Conservation (phyloP, 2,329 filamentous ascomycete species). For the Epicoccum sorghinum region DNA sequence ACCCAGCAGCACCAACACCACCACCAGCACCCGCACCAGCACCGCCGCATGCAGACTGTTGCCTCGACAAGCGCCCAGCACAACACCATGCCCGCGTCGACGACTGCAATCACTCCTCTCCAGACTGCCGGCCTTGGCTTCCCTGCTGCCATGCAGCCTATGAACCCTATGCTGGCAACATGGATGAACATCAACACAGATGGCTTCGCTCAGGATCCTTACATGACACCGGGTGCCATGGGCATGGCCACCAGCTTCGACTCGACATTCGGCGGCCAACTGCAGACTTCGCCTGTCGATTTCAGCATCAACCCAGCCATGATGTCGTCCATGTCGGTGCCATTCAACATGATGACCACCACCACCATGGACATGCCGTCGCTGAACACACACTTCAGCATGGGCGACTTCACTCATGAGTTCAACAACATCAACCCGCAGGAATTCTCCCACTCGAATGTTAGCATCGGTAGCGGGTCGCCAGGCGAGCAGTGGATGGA, state of each 20-base stretch:
- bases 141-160: slow-evolving; percentile 40
- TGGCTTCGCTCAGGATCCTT: slow-evolving; percentile 38
- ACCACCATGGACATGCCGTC: slow-evolving; percentile 52
- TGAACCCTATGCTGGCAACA: slow-evolving; percentile 46
- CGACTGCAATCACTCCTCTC: slow-evolving; percentile 42
- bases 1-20: not conserved
- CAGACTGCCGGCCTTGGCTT: slow-evolving; percentile 42
- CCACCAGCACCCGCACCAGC: slow-evolving; percentile 31
- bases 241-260: slow-evolving; percentile 47
- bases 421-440: slow-evolving; percentile 61
- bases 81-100: slow-evolving; percentile 27
- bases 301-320: slow-evolving; percentile 52
- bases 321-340: slow-evolving; percentile 51
- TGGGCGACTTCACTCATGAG: slow-evolving; percentile 75
- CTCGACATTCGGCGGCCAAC: slow-evolving; percentile 47
- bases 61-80: slow-evolving; percentile 33
- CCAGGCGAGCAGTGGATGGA: slow-evolving; percentile 83
- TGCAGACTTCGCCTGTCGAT: slow-evolving; percentile 56
- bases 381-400: slow-evolving; percentile 41
- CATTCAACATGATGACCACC: slow-evolving; percentile 51
- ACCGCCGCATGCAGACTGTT: slow-evolving; percentile 37
- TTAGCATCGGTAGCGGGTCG: slow-evolving; percentile 62
- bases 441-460: slow-evolving; percentile 43
- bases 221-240: slow-evolving; percentile 29
- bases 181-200: slow-evolving; percentile 53